Base-by-base conservation (phyloP, 257 asterid species). In the Cynanchum wilfordii region DNA sequence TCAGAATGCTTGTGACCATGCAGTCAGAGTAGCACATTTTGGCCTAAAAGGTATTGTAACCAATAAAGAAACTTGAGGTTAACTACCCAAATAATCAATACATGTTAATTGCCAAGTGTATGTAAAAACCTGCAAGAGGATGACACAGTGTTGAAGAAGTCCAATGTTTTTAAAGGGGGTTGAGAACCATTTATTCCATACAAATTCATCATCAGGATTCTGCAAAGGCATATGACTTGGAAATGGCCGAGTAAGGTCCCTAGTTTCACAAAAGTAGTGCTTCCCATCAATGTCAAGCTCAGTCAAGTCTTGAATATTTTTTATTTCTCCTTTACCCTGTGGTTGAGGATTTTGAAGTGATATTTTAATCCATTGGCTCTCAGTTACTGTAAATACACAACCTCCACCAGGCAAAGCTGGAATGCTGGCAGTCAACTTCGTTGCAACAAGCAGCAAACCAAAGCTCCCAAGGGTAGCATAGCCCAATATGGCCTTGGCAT, bases 401-500 rank as follows among this genome's bases (percentile, higher is more conserved):
- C 97, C 99, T 71, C 97, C 99, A 76, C 97, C 97, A 69, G 97
- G 99, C 79, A 94, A 86, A 87, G 80, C 79, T 30, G 97, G 97
- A 81, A 94, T 85, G 77, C 82, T 86, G 72, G 97, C 89, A 70
- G 81, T 78, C 84, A 91, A 74, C 74, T 87, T 90, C 20, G 97
- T 94, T 36, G 97, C 99, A 72, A 94, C 93, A 75, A 91, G 95
- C 75, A 94, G 82, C 76, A 91, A 68, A 40, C 89, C 88, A 70
- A 70, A 82, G 88, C 92, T 79, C 64, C 99, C 97, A 80, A 94
- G 93, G 73, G 92, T 86, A 49, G 97, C 97, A 80, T 91, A 94
- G 75, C 97, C 99, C 81, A 94, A 78, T 78, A 94, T 76, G 62
- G 97, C 99, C 71, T 84, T 90, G 19, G 97, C 99, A 76, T 90